Base-by-base conservation (phyloP, 2,329 filamentous ascomycete genomes). In the Fusarium sororula region DNA sequence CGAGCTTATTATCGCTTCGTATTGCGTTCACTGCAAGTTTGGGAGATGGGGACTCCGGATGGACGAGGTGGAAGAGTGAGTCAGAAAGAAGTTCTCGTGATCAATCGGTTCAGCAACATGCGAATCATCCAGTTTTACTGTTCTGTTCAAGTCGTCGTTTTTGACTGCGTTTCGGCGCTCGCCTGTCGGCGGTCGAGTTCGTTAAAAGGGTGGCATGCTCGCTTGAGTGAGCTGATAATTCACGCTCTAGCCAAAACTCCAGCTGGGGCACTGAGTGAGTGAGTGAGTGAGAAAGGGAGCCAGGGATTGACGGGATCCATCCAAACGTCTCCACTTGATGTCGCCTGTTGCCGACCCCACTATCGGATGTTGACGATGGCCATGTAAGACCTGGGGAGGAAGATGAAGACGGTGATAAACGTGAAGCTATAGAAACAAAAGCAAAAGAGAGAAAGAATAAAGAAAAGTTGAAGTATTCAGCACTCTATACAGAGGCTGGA, bases 281-380 rank as follows among this genome's bases (percentile, higher is more conserved):
- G 42, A 58, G 41, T 28, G 24, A 51, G 24, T 15, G 53, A 55
- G 48, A 39, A 38, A 35, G 30, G 18, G 24, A 45, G 59, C 47
- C 66, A 70, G 67, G 67, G 71, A 74, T 74, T 59, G 60, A 73
- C 68, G 60, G 75, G 72, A 66, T 76, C 75, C 72, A 69, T 76
- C 48, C 59, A 65, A 65, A 38, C 57, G 72, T 66, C 66, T 75
- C 77, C 77, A 79, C 77, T 73, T 35, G 58, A 63, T 63, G 74
- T 79, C 74, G 75, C 75, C 77, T 79, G 77, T 77, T 79, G 51
- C 70, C 73, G 73, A 75, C 77, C 75, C 77, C 77, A 79, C 77
- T 76, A 76, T 79, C 77, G 73, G 70, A 79, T 79, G 77, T 76
- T 79, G 75, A 63, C 51, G 69, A 63, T 71, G 56, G 58, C 63